Base-by-base conservation (phyloP, 768 basidiomycete species). In the Boletus subparvulus region DNA sequence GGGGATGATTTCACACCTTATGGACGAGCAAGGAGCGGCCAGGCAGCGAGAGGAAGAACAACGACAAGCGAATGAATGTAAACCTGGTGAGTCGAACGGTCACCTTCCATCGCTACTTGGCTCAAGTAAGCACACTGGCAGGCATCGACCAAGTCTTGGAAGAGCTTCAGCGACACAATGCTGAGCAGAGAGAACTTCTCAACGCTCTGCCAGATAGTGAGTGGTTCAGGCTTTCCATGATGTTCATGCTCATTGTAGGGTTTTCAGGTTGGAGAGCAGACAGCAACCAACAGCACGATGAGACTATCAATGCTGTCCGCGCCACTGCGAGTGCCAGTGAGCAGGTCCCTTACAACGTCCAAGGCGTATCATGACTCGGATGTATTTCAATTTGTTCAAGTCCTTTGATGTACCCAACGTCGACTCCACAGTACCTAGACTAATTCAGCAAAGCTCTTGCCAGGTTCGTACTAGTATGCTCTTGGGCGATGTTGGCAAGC, bases 361-460 rank as follows among this genome's bases (percentile, higher is more conserved):
- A 90, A 78, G 83, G 83, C 28, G 91, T 92, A 21, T 21, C 21
- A 21, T 21, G 21, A 21, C 21, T 21, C 21, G 21, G 21, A 21
- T 21, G 21, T 21, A 21, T 21, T 21, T 21, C 21, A 21, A 21
- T 21, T 21, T 21, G 21, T 21, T 21, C 21, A 21, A 21, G 21
- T 21, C 21, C 24, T 58, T 61, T 37, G 16, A 37, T 47, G 35
- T 41, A 16, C 43, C 45, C 42, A 50, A 65, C 37, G 17, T 44
- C 37, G 6, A 21, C 28, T 21, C 26, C 24, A 40, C 53, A 91
- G 88, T 93, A 94, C 68, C 80, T 94, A 16, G 88, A 94, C 58
- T 89, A 94, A 54, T 94, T 94, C 74, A 92, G 90, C 70, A 88
- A 85, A 68, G 87, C 92, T 1, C 73, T 94, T 45, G 90, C 92